Conservation (phyloP, 495 filamentous ascomycete species). For the Apodospora peruviana region DNA sequence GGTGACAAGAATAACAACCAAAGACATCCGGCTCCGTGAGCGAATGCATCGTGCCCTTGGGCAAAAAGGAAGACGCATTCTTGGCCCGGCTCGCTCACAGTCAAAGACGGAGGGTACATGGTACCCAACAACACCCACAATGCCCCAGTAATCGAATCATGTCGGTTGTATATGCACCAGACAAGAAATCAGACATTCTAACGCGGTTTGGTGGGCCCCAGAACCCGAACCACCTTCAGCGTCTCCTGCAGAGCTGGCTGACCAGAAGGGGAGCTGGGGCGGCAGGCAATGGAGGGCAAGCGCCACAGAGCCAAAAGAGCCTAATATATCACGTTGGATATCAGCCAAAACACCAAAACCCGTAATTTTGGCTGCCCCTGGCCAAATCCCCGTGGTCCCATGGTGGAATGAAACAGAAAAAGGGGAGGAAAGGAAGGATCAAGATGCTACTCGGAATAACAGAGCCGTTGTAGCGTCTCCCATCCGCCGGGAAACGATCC, state of each 20-base stretch:
- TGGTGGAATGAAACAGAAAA: neutral
- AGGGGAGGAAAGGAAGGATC: neutral
- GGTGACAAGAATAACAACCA: neutral
- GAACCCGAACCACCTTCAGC: constrained; percentile 6
- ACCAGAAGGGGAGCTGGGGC: constrained; percentile 7
- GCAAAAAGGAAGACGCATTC: constrained; percentile 9
- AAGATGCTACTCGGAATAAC: neutral
- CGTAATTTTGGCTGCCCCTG: constrained; percentile 20
- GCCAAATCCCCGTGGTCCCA: neutral
- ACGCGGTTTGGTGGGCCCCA: constrained; percentile 16
- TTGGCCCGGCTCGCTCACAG: too few relatives aligned
- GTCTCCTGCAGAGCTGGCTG: too few relatives aligned
- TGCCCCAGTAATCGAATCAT: constrained; percentile 8
- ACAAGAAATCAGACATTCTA: constrained; percentile 14
- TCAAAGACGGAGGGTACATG: too few relatives aligned
- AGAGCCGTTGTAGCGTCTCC: constrained; percentile 8
- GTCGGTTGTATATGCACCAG: constrained; percentile 22
- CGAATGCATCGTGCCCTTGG: neutral
- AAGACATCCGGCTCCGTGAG: constrained; percentile 1
- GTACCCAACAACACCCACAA: too few relatives aligned
- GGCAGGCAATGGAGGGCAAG: constrained; percentile 13
- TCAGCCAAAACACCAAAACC: constrained; percentile 31
- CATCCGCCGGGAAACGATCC: constrained; percentile 18
- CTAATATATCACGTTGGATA: constrained; percentile 31
- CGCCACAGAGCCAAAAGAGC: constrained; percentile 14